A percentile compares a stretch with the other conserved stretches of the same genome.
These are phyloP conservation scores for Chaetomiaceae sp. DNA, from an alignment of 2,329 filamentous ascomycete genomes.

Conservation along the genomic window DNA sequence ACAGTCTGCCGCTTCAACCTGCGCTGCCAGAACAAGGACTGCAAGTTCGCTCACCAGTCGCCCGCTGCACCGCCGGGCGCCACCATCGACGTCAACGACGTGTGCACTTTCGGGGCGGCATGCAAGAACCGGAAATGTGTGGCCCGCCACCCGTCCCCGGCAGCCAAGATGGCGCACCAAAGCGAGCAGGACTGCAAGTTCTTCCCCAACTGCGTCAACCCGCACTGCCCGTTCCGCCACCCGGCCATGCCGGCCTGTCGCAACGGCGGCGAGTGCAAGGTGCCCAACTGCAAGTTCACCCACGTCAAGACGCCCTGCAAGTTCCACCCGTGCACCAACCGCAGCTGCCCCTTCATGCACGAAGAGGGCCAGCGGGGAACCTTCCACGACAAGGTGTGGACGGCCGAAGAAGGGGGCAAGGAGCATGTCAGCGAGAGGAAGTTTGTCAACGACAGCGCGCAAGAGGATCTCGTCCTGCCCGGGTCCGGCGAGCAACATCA, in stretches of 20 bases:
- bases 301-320: slow-evolving; percentile 82
- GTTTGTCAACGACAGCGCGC: slow-evolving; percentile 67
- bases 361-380: slow-evolving; percentile 82
- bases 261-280: slow-evolving; percentile 84
- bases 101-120: slow-evolving; percentile 78
- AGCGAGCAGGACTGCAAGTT: slow-evolving; percentile 84
- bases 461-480: slow-evolving; percentile 70
- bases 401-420: slow-evolving; percentile 53
- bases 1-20: slow-evolving; percentile 87
- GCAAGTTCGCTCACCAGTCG: slow-evolving; percentile 90
- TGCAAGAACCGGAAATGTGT: slow-evolving; percentile 97
- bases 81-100: slow-evolving; percentile 72
- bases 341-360: slow-evolving; percentile 84
- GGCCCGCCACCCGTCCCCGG: slow-evolving; percentile 86
- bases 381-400: slow-evolving; percentile 90
- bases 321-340: slow-evolving; percentile 87
- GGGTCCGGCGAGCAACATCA: slow-evolving; percentile 37
- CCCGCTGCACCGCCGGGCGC: slow-evolving; percentile 77
- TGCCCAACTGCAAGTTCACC: slow-evolving; percentile 80
- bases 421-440: slow-evolving; percentile 82
- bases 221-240: slow-evolving; percentile 82
- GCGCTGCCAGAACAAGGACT: slow-evolving; percentile 81
- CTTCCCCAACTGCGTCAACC: slow-evolving; percentile 87
- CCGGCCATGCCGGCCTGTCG: slow-evolving; percentile 81
- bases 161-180: slow-evolving; percentile 71